phyloP scores from a whole-genome alignment of 2,329 filamentous ascomycete genomes.

The Phaeophleospora eucalypticola region DNA sequence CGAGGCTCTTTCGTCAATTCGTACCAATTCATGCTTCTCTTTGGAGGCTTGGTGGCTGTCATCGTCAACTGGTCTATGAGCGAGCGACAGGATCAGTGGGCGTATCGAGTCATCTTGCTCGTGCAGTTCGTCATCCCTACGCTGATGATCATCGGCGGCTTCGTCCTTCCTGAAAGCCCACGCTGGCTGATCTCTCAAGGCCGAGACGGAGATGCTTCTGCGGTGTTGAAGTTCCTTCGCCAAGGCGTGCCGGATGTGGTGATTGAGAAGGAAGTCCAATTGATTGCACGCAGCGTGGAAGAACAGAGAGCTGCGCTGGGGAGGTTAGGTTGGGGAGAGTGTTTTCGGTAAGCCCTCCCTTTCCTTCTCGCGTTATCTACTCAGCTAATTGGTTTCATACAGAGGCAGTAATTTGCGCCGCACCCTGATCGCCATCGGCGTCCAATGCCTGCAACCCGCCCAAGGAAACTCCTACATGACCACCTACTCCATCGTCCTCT shows the following conservation, averaged over 20 bases:
- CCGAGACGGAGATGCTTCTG: conserved; percentile 5
- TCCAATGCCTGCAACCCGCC: conserved; percentile 10
- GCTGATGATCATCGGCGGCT: conserved; percentile 9
- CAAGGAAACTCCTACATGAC: conserved; percentile 13
- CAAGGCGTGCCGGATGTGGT: conserved; percentile 7
- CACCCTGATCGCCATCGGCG: conserved; percentile 7
- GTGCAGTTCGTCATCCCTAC: conserved; percentile 10
- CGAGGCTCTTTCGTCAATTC: conserved; percentile 12
- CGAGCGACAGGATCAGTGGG: conserved; percentile 11
- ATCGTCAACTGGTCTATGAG: conserved; percentile 12
- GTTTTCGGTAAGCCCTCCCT: conserved; percentile 1
- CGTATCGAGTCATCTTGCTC: conserved; percentile 8
- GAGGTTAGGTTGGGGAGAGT: conserved; percentile 5
- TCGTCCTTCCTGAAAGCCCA: conserved; percentile 9
- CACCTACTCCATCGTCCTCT: conserved; percentile 12
- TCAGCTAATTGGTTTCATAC: neutral
- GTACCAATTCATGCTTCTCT: conserved; percentile 15
- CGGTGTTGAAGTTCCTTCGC: conserved; percentile 6
- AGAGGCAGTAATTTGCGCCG: conserved; percentile 10
- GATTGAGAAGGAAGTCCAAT: conserved; percentile 7
- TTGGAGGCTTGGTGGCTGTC: conserved; percentile 9
- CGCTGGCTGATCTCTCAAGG: conserved; percentile 10
- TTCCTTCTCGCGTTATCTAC: neutral
- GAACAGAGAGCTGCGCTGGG: conserved; percentile 3
- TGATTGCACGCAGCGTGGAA: conserved; percentile 5